Conservation (phyloP, 495 filamentous ascomycete genomes). For the Penicillium odoratum region DNA sequence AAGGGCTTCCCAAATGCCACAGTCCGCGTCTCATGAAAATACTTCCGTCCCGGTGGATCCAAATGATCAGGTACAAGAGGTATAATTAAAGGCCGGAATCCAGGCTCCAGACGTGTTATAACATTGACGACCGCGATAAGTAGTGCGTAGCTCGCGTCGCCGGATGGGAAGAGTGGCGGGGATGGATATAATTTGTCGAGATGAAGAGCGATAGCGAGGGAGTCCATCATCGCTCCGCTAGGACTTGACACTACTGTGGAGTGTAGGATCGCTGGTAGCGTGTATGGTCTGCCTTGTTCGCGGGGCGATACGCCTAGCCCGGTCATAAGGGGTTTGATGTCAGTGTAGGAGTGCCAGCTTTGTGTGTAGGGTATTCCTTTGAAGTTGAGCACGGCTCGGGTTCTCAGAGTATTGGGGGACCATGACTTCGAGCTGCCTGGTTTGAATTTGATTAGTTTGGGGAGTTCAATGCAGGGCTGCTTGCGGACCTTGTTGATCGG, state of each 20-base stretch:
- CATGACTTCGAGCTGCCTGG: conserved; percentile 33
- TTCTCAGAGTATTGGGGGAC: conserved; percentile 37
- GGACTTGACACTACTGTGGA: conserved; percentile 22
- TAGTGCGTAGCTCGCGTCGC: conserved; percentile 27
- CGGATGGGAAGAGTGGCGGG: conserved; percentile 31
- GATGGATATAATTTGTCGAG: conserved; percentile 33
- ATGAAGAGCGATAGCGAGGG: conserved; percentile 33
- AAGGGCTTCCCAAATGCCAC: conserved; percentile 29
- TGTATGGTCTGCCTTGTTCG: conserved; percentile 24
- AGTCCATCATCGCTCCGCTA: conserved; percentile 33
- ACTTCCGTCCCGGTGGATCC: conserved; percentile 27
- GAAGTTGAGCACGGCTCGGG: conserved; percentile 36
- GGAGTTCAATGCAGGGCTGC: background rate
- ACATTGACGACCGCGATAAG: conserved; percentile 13
- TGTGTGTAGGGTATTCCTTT: conserved; percentile 38
- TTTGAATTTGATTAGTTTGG: background rate
- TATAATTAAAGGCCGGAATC: conserved; percentile 11
- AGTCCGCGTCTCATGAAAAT: conserved; percentile 28
- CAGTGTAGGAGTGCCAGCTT: conserved; percentile 38
- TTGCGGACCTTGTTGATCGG: conserved; percentile 28
- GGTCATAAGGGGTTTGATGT: conserved; percentile 31
- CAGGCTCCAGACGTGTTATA: background rate
- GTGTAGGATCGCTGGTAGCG: conserved; percentile 37
- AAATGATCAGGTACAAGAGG: conserved; percentile 19
- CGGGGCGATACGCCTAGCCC: conserved; percentile 21